Evolutionary conservation across 2,329 filamentous ascomycete species (phyloP).

Genomic region (Fusarium poae): DNA sequence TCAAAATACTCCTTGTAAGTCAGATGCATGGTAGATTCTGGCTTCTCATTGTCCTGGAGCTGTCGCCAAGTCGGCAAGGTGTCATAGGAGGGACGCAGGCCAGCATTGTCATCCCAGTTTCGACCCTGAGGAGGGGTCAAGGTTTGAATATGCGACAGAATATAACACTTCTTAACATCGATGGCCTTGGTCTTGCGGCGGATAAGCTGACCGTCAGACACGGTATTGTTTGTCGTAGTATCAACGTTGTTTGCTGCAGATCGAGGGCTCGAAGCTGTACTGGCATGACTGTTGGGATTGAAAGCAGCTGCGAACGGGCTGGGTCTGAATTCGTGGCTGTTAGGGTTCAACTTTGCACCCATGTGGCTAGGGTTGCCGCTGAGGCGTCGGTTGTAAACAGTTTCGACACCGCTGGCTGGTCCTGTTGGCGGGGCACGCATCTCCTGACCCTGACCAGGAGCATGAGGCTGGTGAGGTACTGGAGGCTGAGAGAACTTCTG

Average conservation of each 20-base stretch:
- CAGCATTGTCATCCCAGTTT: constrained; percentile 81
- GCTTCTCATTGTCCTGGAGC: constrained; percentile 77
- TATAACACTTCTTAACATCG: constrained; percentile 76
- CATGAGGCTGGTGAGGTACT: constrained; percentile 60
- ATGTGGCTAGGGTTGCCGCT: constrained; percentile 66
- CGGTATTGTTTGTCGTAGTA: constrained; percentile 39
- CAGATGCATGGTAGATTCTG: constrained; percentile 71
- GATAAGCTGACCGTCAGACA: constrained; percentile 63
- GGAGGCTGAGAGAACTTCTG: constrained; percentile 63
- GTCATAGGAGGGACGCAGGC: constrained; percentile 86
- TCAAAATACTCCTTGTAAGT: constrained; percentile 87
- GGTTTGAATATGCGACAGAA: constrained; percentile 67
- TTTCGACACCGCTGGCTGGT: constrained; percentile 70
- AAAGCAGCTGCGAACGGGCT: constrained; percentile 85
- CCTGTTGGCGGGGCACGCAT: constrained; percentile 80
- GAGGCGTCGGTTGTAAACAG: constrained; percentile 66
- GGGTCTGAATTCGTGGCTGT: constrained; percentile 84
- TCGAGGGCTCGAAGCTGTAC: constrained; percentile 78
- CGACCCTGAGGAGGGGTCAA: constrained; percentile 65
- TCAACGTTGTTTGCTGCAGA: constrained; percentile 68
- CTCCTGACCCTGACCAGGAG: constrained; percentile 73
- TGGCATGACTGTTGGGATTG: constrained; percentile 76
- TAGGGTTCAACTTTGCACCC: constrained; percentile 72
- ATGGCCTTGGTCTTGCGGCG: constrained; percentile 79
- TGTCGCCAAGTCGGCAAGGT: constrained; percentile 89